Evolutionary conservation across 768 basidiomycete genomes (phyloP).

Genomic region (Boletus coccyginus): DNA sequence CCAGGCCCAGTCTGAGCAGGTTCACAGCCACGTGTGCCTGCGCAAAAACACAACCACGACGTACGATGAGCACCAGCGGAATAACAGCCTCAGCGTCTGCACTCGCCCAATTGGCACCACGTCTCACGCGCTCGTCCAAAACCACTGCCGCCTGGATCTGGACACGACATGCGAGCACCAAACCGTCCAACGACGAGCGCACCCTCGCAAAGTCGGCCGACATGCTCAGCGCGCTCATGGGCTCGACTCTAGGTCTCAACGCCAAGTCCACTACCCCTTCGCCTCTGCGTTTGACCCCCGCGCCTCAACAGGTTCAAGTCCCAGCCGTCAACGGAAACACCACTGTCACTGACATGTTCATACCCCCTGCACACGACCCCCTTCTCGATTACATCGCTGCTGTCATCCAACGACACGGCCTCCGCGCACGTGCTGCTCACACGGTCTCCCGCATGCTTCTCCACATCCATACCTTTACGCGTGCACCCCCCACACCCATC

Average conservation of each 20-base stretch:
- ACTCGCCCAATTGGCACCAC: neutral
- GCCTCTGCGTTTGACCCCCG: neutral
- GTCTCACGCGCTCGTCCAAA: neutral
- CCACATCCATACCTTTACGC: constrained; percentile 70
- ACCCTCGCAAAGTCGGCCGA: constrained; percentile 24
- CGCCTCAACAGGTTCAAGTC: neutral
- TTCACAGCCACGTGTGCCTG: neutral
- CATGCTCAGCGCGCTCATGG: constrained; percentile 24
- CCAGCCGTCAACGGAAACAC: neutral
- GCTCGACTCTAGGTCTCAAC: constrained; percentile 18
- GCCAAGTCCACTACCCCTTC: constrained; percentile 3
- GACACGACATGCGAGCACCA: constrained; percentile 15
- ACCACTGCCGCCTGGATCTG: neutral
- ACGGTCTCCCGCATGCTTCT: constrained; percentile 61
- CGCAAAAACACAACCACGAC: neutral
- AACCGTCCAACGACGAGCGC: constrained; percentile 18
- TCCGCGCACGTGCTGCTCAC: constrained; percentile 57
- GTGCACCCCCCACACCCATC: constrained; percentile 76
- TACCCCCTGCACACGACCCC: constrained; percentile 76
- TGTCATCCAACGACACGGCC: constrained; percentile 60
- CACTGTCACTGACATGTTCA: constrained; percentile 37
- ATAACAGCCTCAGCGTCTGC: neutral
- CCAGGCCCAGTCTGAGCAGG: too few species aligned
- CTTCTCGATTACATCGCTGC: constrained; percentile 67
- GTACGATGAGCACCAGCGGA: constrained; percentile 10